Evolutionary conservation across 352 stramenopile genomes (phyloP).

Genomic region (Phytophthora cajani): DNA sequence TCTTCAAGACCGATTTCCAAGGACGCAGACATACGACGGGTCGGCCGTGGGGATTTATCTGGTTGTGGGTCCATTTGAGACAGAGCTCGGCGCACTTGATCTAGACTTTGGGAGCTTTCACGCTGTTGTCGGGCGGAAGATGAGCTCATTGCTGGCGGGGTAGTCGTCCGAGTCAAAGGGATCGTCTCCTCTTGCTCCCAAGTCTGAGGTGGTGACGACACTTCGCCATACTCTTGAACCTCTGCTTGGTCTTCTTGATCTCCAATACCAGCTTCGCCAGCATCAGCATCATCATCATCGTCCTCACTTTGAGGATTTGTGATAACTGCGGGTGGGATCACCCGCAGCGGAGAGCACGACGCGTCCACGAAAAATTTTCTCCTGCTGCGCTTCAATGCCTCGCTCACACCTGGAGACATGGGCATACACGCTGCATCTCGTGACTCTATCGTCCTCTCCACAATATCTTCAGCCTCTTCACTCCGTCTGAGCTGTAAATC

Average conservation of each 20-base stretch:
- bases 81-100: conserved; percentile 34
- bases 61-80: conserved; percentile 15
- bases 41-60: neutral
- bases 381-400: conserved; percentile 20
- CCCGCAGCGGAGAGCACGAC: conserved; percentile 37
- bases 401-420: conserved; percentile 15
- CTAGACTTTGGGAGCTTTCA: conserved; percentile 33
- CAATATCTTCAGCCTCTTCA: conserved; percentile 4
- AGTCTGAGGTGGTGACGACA: conserved; percentile 12
- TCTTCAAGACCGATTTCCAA: conserved; percentile 20
- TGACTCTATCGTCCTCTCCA: conserved; percentile 4
- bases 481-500: conserved; percentile 2
- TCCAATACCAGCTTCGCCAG: neutral
- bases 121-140: conserved; percentile 6
- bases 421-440: conserved; percentile 23
- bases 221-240: conserved; percentile 15
- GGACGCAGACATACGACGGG: conserved; percentile 1
- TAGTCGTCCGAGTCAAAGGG: neutral
- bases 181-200: conserved; percentile 8
- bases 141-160: conserved; percentile 6
- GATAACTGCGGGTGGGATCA: conserved; percentile 26
- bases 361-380: conserved; percentile 34
- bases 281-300: neutral
- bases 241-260: conserved; percentile 2
- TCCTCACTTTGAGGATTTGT: conserved; percentile 1